phyloP scores from a whole-genome alignment of 345 rosid species.

The Ailanthus altissimus region DNA sequence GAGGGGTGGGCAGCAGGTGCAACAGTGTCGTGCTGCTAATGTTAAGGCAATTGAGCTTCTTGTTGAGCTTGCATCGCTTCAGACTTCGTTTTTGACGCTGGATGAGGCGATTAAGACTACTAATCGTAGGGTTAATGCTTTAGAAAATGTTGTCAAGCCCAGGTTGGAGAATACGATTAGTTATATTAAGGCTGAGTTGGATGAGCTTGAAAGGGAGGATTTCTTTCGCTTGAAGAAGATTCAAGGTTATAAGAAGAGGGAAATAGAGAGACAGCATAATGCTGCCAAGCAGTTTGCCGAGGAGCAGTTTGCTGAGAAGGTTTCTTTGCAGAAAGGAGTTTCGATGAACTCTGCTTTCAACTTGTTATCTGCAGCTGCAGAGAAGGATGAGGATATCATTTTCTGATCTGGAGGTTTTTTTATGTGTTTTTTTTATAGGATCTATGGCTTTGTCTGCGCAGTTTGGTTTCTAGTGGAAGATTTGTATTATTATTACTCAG shows the following conservation, averaged over 20 bases:
- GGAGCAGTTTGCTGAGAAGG: constrained; percentile 62
- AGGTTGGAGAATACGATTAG: constrained; percentile 81
- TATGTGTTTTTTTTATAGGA: constrained; percentile 13
- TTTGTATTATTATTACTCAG: constrained; percentile 13
- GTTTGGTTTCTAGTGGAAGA: constrained; percentile 4
- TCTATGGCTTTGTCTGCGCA: constrained; percentile 24
- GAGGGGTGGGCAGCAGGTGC: constrained; percentile 93
- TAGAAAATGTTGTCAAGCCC: constrained; percentile 93
- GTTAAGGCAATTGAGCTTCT: constrained; percentile 88
- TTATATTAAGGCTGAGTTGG: constrained; percentile 88
- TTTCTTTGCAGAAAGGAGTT: constrained; percentile 58
- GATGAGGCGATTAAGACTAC: constrained; percentile 96
- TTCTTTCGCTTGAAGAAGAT: constrained; percentile 93
- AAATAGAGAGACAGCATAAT: constrained; percentile 53
- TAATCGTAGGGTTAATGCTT: constrained; percentile 84
- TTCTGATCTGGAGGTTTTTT: constrained; percentile 45
- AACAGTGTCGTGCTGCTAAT: constrained; percentile 85
- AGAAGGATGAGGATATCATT: constrained; percentile 81
- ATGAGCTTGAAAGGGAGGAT: constrained; percentile 92
- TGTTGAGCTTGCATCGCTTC: constrained; percentile 93
- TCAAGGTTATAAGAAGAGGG: constrained; percentile 82
- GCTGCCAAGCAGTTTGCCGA: constrained; percentile 32
- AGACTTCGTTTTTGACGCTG: constrained; percentile 89
- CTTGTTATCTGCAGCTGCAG: constrained; percentile 50
- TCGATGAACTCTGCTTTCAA: constrained; percentile 62